Percentiles rank a stretch among this genome's conserved stretches.
phyloP scores from a whole-genome alignment of 495 filamentous ascomycete genomes.

The Tuber melanosporum region DNA sequence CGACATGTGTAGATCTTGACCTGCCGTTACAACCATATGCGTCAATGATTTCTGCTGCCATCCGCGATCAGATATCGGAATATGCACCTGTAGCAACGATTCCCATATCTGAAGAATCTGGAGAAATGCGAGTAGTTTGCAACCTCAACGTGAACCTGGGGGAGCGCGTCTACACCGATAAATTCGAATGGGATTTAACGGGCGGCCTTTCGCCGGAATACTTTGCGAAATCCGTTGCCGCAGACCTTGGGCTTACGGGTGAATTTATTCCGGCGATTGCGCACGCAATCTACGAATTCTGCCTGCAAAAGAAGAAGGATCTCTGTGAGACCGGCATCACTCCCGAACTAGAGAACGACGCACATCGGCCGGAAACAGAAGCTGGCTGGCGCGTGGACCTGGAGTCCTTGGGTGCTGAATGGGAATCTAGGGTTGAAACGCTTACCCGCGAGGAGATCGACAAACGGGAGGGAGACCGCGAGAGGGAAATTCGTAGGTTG shows the following conservation, averaged over 20 bases:
- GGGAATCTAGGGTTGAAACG: conserved; percentile 88
- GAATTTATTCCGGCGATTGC: conserved; percentile 94
- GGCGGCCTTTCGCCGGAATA: conserved; percentile 88
- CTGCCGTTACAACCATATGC: conserved; percentile 66
- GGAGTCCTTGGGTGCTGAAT: conserved; percentile 80
- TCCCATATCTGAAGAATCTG: conserved; percentile 53
- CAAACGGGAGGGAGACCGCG: conserved; percentile 89
- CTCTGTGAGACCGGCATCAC: conserved; percentile 61
- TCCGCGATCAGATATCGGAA: conserved; percentile 90
- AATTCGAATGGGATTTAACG: conserved; percentile 95
- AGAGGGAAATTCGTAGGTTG: conserved; percentile 77
- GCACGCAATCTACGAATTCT: conserved; percentile 95
- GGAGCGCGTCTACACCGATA: conserved; percentile 89
- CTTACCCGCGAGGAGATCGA: conserved; percentile 96
- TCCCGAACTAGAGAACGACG: conserved; percentile 77
- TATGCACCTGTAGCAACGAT: conserved; percentile 92
- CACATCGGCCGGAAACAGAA: conserved; percentile 61
- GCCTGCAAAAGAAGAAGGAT: conserved; percentile 88
- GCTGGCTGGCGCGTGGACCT: conserved; percentile 93
- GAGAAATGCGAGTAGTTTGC: conserved; percentile 54
- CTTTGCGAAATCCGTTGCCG: conserved; percentile 86
- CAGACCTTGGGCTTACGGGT: conserved; percentile 77
- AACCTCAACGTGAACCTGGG: conserved; percentile 86
- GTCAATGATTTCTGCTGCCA: conserved; percentile 79
- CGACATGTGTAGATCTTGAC: conserved; percentile 90